These are phyloP conservation scores for Lizonia empirigonia DNA, from an alignment of 2,329 filamentous ascomycete genomes.

Conservation along the genomic window DNA sequence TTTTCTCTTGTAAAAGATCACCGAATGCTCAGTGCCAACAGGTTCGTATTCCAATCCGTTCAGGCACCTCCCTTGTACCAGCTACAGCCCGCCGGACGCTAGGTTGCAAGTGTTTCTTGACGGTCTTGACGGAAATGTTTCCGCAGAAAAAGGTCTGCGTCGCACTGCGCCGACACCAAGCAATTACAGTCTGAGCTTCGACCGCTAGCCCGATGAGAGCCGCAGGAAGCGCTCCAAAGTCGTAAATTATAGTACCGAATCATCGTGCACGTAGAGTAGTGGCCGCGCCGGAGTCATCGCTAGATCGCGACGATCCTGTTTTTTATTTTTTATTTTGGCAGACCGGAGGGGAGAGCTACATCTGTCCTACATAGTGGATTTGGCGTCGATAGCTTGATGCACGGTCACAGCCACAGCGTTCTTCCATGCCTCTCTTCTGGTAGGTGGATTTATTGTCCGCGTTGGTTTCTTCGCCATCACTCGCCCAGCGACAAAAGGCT, in stretches of 20 bases:
- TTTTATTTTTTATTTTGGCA: too few relatives aligned
- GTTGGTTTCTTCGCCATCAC: neutral
- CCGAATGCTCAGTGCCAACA: too few relatives aligned
- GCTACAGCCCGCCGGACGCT: neutral
- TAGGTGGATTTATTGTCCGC: neutral
- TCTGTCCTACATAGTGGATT: neutral
- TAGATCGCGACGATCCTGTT: too few relatives aligned
- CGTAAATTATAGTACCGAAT: too few relatives aligned
- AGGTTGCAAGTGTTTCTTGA: too few relatives aligned
- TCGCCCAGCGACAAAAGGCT: neutral
- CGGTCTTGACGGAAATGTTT: constrained; percentile 7
- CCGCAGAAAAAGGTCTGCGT: neutral
- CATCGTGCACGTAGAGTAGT: neutral
- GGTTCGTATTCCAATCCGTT: too few relatives aligned
- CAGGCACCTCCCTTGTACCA: too few relatives aligned
- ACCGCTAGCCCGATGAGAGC: too few relatives aligned
- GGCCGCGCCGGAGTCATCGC: neutral
- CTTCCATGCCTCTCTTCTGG: neutral
- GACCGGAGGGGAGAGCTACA: neutral
- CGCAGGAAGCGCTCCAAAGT: neutral
- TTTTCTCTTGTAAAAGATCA: too few relatives aligned
- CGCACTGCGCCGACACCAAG: neutral
- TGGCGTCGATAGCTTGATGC: neutral
- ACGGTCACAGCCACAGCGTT: constrained; percentile 6
- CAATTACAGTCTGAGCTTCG: too few relatives aligned